A percentile compares a stretch with the other conserved stretches of the same genome.
Conservation (phyloP, 176 grass and related monocot species). For the Thalia dealbata region DNA sequence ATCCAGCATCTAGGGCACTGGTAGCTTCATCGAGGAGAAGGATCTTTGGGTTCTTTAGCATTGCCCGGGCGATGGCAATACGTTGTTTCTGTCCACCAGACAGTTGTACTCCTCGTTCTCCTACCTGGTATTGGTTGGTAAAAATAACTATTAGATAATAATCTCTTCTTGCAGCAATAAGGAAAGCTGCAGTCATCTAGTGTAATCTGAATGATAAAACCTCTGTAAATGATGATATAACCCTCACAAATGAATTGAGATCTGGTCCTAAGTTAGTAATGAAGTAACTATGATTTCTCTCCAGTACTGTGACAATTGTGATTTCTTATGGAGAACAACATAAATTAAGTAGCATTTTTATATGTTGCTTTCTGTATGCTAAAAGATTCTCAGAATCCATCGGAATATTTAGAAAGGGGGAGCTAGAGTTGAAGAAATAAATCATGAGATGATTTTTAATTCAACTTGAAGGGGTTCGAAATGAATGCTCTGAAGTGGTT, state of each 20-base stretch:
- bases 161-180: neutral
- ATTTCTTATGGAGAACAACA: too few relatives aligned
- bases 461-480: too few relatives aligned
- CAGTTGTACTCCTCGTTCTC: slow-evolving; percentile 80
- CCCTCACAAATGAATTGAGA: neutral
- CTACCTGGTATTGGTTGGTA: slow-evolving; percentile 35
- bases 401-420: too few relatives aligned
- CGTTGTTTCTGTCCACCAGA: slow-evolving; percentile 98
- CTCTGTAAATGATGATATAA: neutral
- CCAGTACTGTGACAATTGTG: too few relatives aligned
- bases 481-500: neutral
- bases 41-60: slow-evolving; percentile 94
- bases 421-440: too few relatives aligned
- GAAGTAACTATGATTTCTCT: too few relatives aligned
- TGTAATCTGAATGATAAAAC: neutral
- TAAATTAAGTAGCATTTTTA: too few relatives aligned
- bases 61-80: slow-evolving; percentile 90
- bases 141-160: neutral
- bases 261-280: neutral
- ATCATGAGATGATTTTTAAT: too few relatives aligned
- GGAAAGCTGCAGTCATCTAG: neutral
- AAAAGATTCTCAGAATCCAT: too few relatives aligned
- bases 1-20: slow-evolving; percentile 90
- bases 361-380: too few relatives aligned
- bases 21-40: slow-evolving; percentile 98